Conservation (phyloP, 2,329 filamentous ascomycete species). For the Aspergillus sergii region DNA sequence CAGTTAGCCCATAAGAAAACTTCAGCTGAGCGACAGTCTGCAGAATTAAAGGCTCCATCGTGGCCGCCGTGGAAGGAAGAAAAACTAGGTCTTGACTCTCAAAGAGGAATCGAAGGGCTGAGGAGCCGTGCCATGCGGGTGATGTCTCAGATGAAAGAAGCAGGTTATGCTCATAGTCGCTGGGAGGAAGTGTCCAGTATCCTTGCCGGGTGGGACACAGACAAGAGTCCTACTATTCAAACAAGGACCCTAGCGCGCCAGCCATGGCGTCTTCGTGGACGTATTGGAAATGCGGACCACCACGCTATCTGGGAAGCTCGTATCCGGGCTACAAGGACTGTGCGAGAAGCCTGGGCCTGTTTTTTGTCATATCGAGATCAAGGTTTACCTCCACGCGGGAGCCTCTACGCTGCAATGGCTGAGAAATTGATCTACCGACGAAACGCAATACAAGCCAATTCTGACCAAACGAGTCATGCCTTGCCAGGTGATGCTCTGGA, state of each 20-base stretch:
- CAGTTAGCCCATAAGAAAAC: conserved; percentile 63
- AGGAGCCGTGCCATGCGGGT: conserved; percentile 60
- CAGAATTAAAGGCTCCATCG: conserved; percentile 59
- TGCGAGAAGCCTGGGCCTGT: conserved; percentile 67
- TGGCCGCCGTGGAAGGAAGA: conserved; percentile 70
- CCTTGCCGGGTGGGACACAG: conserved; percentile 64
- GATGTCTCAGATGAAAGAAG: conserved; percentile 59
- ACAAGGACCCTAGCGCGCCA: conserved; percentile 51
- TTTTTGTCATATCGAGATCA: conserved; percentile 59
- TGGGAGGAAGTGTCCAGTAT: conserved; percentile 60
- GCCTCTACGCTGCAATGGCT: conserved; percentile 60
- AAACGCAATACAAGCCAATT: conserved; percentile 24
- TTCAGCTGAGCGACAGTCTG: conserved; percentile 57
- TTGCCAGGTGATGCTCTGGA: conserved; percentile 61
- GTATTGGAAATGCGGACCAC: conserved; percentile 24
- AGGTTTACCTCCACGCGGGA: conserved; percentile 36
- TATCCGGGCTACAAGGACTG: conserved; percentile 61
- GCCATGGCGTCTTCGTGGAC: conserved; percentile 23
- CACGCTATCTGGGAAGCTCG: conserved; percentile 58
- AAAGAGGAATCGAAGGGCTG: conserved; percentile 58
- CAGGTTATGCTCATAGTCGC: conserved; percentile 54
- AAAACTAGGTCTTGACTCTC: conserved; percentile 61
- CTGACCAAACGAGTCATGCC: conserved; percentile 28
- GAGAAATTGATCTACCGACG: conserved; percentile 54
- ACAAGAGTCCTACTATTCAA: conserved; percentile 65